Evolutionary conservation across 495 filamentous ascomycete genomes (phyloP), one percentile per base, ranked within the genome.

Genomic region (Neurospora sp.): DNA sequence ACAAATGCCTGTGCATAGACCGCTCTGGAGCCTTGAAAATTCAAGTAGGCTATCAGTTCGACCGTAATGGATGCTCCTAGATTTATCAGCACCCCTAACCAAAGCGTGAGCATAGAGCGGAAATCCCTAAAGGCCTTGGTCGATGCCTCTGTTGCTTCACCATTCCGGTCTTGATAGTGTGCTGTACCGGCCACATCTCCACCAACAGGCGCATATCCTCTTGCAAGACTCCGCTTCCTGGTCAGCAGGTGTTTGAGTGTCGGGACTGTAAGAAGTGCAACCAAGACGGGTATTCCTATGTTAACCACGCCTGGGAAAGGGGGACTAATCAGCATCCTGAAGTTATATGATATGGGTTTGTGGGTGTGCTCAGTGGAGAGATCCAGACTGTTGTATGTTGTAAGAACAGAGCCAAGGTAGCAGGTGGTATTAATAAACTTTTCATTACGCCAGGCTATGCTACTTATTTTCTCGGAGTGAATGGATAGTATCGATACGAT

Each of bases 151-250:
- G 86, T 88, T 37, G 87, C 84, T 42, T 75, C 73, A 53, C 87
- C 88, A 78, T 89, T 88, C 71, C 81, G 75, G 73, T 89, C 88
- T 77, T 86, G 75, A 72, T 89, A 89, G 7, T 53, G 22, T 31
- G 53, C 73, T n/a, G 45, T 14, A 59, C 72, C 69, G 12, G 47
- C 42, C 35, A 42, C 69, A 61, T 71, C 59, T n/a, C 69, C 42
- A 41, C n/a, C 20, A 39, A 71, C 12, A 12, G 39, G 39, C 53
- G 8, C 53, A 18, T 65, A 35, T 31, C 4, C 53, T 65, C 53
- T 65, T 35, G 53, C 22, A 8, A 65, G 7, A 65, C 27, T 27
- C 53, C 27, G n/a, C 16, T 45, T 38, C 8, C 38, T 71, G 44
- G 16, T 7, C 18, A 68, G 35, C 22, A 39, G 27, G 18, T 68